Base-by-base conservation (phyloP, 306 rosid species). In the Cicer cuneatum region DNA sequence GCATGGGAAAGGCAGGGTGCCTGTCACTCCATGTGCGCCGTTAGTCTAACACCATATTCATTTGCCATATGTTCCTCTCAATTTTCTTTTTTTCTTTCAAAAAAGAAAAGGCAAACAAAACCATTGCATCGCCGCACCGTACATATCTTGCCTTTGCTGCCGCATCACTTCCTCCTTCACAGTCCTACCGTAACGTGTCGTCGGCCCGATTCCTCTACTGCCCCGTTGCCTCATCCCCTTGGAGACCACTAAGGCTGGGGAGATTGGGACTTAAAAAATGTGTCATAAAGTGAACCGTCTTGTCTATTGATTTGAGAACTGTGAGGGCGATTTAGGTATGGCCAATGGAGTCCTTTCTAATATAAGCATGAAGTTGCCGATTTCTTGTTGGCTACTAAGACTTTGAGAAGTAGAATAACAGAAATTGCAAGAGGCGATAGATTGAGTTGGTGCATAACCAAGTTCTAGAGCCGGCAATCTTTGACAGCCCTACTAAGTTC, bases 181-280 rank as follows among this genome's bases (percentile, higher is more conserved):
- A n/a, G n/a, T n/a, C n/a, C n/a, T n/a, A n/a, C n/a, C n/a, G n/a
- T n/a, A n/a, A n/a, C n/a, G n/a, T n/a, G n/a, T n/a, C n/a, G n/a
- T n/a, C 33, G 4, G 33, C 4, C 33, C 3, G 33, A 21, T 21
- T 21, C 24, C 24, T 21, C 24, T 21, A 21, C 24, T 0, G 33
- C 33, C 2, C 4, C 33, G 0, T 24, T 24, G 4, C 33, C 0
- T 24, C 33, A 24, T 4, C 33, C 33, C 33, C 33, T 18, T 49
- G 38, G 66, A 85, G 89, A 82, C 42, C 66, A 85, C 86, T 6
- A 85, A 69, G 78, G 90, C 90, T 41, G 96, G 96, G 69, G 92
- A 90, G 83, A 87, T 90, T 79, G 96, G 96, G 40, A 87, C 92
- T 12, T 90, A 91, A 81, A 92, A 96, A 5, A 92, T 92, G 97